Conservation (phyloP, 108 stramenopile genomes). For the Pseudonitzschia delicatissima region DNA sequence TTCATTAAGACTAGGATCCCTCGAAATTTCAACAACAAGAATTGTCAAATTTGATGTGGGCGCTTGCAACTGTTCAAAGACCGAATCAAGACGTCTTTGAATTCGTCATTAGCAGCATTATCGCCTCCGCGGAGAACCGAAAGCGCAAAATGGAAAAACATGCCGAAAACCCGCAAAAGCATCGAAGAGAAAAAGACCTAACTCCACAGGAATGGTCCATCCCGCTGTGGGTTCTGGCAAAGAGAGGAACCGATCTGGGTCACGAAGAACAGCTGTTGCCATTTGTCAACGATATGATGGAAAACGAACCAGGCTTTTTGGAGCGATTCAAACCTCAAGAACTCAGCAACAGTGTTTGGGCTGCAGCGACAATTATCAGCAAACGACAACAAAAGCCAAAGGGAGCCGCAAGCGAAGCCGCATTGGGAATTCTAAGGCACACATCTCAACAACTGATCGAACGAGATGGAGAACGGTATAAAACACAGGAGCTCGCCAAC, state of each 20-base stretch:
- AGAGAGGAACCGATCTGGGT: slow-evolving; percentile 46
- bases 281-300: slow-evolving; percentile 58
- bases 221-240: slow-evolving; percentile 73
- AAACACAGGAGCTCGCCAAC: slow-evolving; percentile 67
- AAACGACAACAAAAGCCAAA: slow-evolving; percentile 26
- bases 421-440: slow-evolving; percentile 54
- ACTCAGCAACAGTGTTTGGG: slow-evolving; percentile 70
- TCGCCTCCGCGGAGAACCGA: slow-evolving; percentile 16
- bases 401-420: slow-evolving; percentile 27
- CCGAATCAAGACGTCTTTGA: slow-evolving; percentile 45
- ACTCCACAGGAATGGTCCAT: slow-evolving; percentile 68
- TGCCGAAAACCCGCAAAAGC: slow-evolving; percentile 1
- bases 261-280: slow-evolving; percentile 40
- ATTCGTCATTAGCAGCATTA: slow-evolving; percentile 40
- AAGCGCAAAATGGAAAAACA: not conserved
- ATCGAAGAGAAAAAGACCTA: not conserved
- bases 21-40: slow-evolving; percentile 55
- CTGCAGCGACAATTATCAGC: slow-evolving; percentile 66
- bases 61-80: slow-evolving; percentile 55
- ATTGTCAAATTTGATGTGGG: slow-evolving; percentile 61
- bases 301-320: slow-evolving; percentile 45
- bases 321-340: slow-evolving; percentile 77
- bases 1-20: slow-evolving; percentile 9
- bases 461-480: slow-evolving; percentile 44
- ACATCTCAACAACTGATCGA: slow-evolving; percentile 42